Evolutionary conservation across 148 eudicot species (phyloP).

Genomic region (Rhododendron vialii): DNA sequence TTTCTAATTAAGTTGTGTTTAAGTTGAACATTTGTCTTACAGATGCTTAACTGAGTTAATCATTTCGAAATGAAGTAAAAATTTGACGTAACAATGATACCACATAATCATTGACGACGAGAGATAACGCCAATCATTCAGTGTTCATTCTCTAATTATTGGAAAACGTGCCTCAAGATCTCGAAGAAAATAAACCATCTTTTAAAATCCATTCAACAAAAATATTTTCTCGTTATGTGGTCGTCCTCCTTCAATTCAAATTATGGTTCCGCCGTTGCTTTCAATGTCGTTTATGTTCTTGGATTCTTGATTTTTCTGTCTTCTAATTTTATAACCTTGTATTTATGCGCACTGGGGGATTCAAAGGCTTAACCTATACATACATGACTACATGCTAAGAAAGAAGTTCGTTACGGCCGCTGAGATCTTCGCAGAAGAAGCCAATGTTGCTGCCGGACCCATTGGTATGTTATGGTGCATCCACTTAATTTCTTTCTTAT

Average conservation of each 20-base stretch:
- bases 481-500: background rate
- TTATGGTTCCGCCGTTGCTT: background rate
- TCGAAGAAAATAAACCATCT: background rate
- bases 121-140: background rate
- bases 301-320: background rate
- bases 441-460: conserved; percentile 15
- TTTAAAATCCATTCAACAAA: background rate
- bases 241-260: background rate
- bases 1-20: background rate
- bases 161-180: background rate
- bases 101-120: background rate
- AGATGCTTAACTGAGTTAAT: background rate
- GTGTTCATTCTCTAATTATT: background rate
- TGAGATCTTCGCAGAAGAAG: conserved; percentile 32
- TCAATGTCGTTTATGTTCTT: background rate
- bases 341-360: background rate
- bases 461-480: conserved; percentile 15
- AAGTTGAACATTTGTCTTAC: background rate
- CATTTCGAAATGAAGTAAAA: background rate
- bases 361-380: conserved; percentile 24
- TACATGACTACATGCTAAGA: conserved; percentile 30
- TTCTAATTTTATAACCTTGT: background rate
- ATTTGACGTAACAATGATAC: background rate
- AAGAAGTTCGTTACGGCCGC: conserved; percentile 24
- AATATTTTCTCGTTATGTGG: background rate